Evolutionary conservation across 2,329 filamentous ascomycete genomes (phyloP), one percentile per base, ranked within the genome.

Genomic region (Periconia macrospinosa): DNA sequence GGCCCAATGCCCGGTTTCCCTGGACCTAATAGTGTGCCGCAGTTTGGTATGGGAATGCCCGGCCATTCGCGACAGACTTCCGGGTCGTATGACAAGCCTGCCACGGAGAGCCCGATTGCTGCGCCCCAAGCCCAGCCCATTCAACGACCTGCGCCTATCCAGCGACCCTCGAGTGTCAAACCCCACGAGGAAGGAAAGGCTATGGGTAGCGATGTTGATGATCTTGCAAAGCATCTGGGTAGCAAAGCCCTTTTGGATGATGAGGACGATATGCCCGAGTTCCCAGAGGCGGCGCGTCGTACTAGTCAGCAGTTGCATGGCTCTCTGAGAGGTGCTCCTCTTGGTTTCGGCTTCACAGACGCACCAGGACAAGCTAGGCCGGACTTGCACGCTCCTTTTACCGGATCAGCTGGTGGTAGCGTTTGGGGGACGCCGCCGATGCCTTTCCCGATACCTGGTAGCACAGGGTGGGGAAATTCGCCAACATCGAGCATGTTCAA

Each of bases 211-310:
- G 86, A 88, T 52, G 78, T 91, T 18, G 91, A 93, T 51, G 85
- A 90, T 46, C 77, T 90, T 50, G 88, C 86, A 57, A 84, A 88
- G 56, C 92, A 94, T 63, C 81, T 99, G 23, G 94, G 94, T 13
- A 97, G 93, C 73, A 92, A 91, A 64, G 94, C 92, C 13, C 79
- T 99, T 13, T 79, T 97, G 41, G 86, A 87, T 57, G 86, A 88
- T 56, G 69, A 65, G 8, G 70, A 73, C 40, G 71, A 69, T 35
- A 69, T 72, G 14, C 92, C 95, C 67, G 77, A 86, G 73, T 65
- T 90, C 79, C 75, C 88, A 79, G 69, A 83, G 75, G 67, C 75
- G 51, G 62, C 59, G 50, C 68, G 78, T 40, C 72, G 77, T 23
- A 65, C 73, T 18, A 77, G 72, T 48, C 63, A 78, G 51, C 63